These are phyloP conservation scores for Picea sitchensis DNA, from an alignment of 75 land plant species.

Conservation along the genomic window DNA sequence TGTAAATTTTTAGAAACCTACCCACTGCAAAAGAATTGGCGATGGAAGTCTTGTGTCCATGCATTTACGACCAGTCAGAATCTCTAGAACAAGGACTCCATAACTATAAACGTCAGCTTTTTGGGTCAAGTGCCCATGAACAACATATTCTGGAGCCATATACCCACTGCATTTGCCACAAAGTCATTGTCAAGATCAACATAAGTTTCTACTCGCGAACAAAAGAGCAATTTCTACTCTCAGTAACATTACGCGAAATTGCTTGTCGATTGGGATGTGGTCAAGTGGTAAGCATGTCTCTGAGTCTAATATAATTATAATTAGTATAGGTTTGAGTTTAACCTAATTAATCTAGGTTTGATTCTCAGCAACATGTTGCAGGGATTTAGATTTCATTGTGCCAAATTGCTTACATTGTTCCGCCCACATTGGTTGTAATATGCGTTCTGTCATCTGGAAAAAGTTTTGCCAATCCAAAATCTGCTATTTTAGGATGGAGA, in stretches of 20 bases:
- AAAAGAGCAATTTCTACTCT: too few species aligned
- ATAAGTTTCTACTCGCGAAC: too few species aligned
- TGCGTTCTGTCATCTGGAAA: constrained; percentile 6
- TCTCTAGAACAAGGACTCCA: neutral
- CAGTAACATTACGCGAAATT: too few species aligned
- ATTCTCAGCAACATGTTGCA: neutral
- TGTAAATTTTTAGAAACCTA: neutral
- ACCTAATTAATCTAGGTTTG: neutral
- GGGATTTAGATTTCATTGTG: neutral
- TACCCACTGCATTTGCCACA: too few species aligned
- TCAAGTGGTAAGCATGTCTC: too few species aligned
- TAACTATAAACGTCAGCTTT: too few species aligned
- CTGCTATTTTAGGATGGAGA: constrained; percentile 41
- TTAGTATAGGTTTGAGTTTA: neutral
- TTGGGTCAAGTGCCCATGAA: too few species aligned
- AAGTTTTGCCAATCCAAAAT: constrained; percentile 45
- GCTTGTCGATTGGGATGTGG: too few species aligned
- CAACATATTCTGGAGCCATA: too few species aligned
- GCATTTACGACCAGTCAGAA: neutral
- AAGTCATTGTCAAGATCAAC: too few species aligned
- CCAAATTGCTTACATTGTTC: constrained; percentile 12
- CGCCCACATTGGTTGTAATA: constrained; percentile 19
- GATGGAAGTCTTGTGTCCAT: neutral
- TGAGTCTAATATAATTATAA: neutral
- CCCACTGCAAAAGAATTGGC: neutral